Base-by-base conservation (phyloP, 2,329 filamentous ascomycete genomes). In the Fusarium irregulare region DNA sequence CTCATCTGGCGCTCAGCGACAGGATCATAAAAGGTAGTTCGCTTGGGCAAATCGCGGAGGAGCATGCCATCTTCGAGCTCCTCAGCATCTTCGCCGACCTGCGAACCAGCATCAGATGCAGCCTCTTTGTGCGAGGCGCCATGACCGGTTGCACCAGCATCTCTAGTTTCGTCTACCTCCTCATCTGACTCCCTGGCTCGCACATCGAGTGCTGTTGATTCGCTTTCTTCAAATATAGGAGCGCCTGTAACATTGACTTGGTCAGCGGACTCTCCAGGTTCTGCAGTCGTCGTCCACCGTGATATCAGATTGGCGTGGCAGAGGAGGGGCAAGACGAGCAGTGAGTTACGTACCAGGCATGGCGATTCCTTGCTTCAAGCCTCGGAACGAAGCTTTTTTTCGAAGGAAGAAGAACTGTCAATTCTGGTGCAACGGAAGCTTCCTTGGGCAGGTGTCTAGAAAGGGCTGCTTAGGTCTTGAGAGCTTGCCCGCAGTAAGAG, bases 1-100 rank as follows among this genome's bases (percentile, higher is more conserved):
- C 92, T 97, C 89, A 97, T 92, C 76, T 95, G 93, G 76, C 96
- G 97, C 81, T 99, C 96, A 56, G 93, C 92, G 55, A 95, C 91
- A 76, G 95, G 93, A 80, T 98, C 94, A 82, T 97, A 98, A 78
- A 94, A 97, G 21, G 94, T 93, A 11, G 94, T 97, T 78, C 91
- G 91, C 65, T 86, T 86, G 34, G 88, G 88, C 55, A 88, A 77
- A 76, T 91, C 89, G 66, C 89, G 83, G 23, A 83, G 83, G 12
- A 91, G 82, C 84, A 91, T 88, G 57, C 88, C 88, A 30, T 87
- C 85, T 57, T 84, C 78, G 37, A 83, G 76, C 16, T 78, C 78
- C 27, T 77, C 75, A 11, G 75, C 70, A 21, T 77, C 76, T 28
- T 67, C 72, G 12, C 66, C 68, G 46, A 66, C 54, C 13, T 64